Evolutionary conservation across 495 filamentous ascomycete genomes (phyloP), one percentile per base, ranked within the genome.

Genomic region (Peziza echinospora): DNA sequence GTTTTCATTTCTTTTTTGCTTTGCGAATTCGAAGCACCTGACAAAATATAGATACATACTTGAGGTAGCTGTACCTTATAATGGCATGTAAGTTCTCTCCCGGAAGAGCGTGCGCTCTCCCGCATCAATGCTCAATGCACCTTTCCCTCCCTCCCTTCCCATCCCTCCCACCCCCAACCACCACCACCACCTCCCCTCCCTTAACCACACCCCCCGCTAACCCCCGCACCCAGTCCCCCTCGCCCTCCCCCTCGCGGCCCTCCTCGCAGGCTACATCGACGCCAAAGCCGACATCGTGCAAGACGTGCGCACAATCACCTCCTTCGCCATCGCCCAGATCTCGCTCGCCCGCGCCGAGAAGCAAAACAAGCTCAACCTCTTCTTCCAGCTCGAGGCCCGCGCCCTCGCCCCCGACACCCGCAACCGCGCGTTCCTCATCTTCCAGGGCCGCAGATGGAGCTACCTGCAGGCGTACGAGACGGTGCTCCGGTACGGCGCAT

Each of bases 251-350:
- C 30, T 51, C 1, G 72, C 73, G 16, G 77, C 80, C 5, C 67
- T 69, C 0, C 68, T 80, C 24, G 81, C n/a, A n/a, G n/a, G 84
- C 22, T 97, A 93, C 59, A 62, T 91, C 44, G 85, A 93, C 57
- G 89, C 80, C 5, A 73, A 71, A 61, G 71, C 65, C 49, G 69
- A 71, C 3, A 48, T 92, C 25, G 71, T 62, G 49, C 74, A 84
- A 59, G 87, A 94, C 60, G 52, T 64, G 13, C 50, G 53, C 7
- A 53, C 83, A 1, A 54, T 92, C 45, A 59, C 55, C 21, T 62
- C 68, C 24, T 49, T 72, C 25, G 16, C 72, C 17, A 64, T 63
- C 7, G 62, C 67, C 23, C 47, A 59, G 13, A 19, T 72, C n/a
- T 61, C 56, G 2, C 54, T 67, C 6, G 53, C 54, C 19, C 13